phyloP scores from a whole-genome alignment of 495 filamentous ascomycete genomes.

The Hypoxylon intermedium region DNA sequence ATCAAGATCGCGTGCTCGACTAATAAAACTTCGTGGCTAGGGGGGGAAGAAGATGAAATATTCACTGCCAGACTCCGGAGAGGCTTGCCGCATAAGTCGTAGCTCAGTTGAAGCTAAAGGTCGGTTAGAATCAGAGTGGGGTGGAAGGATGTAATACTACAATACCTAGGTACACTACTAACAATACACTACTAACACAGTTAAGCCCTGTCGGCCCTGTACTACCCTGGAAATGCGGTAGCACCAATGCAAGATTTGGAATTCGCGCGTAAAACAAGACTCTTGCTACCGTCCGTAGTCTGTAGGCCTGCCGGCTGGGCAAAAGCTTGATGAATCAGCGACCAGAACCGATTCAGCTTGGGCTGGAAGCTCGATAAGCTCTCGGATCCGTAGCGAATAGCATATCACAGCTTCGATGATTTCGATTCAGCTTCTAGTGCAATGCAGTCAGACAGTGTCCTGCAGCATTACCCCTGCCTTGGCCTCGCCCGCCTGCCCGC shows the following conservation, averaged over 20 bases:
- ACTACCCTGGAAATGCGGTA: constrained; percentile 26
- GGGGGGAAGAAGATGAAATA: constrained; percentile 5
- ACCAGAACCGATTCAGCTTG: constrained; percentile 12
- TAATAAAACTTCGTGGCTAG: not conserved
- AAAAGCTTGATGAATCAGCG: constrained; percentile 25
- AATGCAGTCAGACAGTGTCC: too few relatives aligned
- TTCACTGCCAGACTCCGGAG: constrained; percentile 17
- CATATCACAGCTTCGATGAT: constrained; percentile 5
- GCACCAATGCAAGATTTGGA: constrained; percentile 16
- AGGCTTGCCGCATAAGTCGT: constrained; percentile 22
- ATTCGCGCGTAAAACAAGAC: constrained; percentile 30
- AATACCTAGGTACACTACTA: too few relatives aligned
- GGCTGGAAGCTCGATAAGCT: constrained; percentile 18
- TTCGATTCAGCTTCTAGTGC: constrained; percentile 36
- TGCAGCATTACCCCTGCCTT: constrained; percentile 20
- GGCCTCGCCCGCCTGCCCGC: not conserved
- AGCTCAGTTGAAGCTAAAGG: not conserved
- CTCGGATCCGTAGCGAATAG: constrained; percentile 3
- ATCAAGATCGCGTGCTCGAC: constrained; percentile 27
- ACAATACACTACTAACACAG: not conserved
- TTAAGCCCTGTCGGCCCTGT: too few relatives aligned
- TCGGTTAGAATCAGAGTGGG: not conserved
- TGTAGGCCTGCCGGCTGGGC: constrained; percentile 29
- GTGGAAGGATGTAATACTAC: not conserved
- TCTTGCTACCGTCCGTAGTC: too few relatives aligned